A percentile compares a stretch with the other conserved stretches of the same genome.
Evolutionary conservation across 768 basidiomycete species (phyloP).

Genomic region (Psilocybe azurescens): DNA sequence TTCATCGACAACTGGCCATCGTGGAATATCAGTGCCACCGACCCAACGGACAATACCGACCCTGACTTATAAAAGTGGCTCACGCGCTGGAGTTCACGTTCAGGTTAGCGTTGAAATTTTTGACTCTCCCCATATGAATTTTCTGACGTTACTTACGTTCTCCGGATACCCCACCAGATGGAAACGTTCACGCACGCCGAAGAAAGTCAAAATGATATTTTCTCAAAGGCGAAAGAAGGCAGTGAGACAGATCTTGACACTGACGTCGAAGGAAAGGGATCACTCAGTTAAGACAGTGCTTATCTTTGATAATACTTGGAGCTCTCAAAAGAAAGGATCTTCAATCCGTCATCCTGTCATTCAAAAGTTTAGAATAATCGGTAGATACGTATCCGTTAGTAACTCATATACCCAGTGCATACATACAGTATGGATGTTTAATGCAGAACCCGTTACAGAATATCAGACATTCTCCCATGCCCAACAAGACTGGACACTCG

Average conservation of each 20-base stretch:
- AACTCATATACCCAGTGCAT: not conserved
- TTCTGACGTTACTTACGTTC: not conserved
- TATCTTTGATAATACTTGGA: not conserved
- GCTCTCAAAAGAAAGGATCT: not conserved
- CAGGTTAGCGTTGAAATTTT: conserved; percentile 36
- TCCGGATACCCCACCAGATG: conserved; percentile 37
- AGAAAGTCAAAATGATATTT: conserved; percentile 27
- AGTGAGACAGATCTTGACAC: conserved; percentile 39
- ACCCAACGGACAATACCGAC: conserved; percentile 26
- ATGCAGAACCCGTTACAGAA: no score
- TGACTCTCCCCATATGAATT: not conserved
- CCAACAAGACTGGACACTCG: no score
- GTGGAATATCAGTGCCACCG: conserved; percentile 19
- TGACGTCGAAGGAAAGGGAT: conserved; percentile 36
- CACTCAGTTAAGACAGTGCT: not conserved
- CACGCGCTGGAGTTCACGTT: conserved; percentile 47
- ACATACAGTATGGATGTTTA: not conserved
- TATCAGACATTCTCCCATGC: no score
- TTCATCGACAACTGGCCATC: conserved; percentile 30
- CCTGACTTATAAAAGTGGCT: conserved; percentile 21
- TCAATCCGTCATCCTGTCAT: not conserved
- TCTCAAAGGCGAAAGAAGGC: conserved; percentile 26
- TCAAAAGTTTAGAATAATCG: not conserved
- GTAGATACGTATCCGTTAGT: not conserved
- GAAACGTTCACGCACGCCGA: conserved; percentile 52